Conservation (phyloP, 805 yeast species). For the Ogataea minuta region DNA sequence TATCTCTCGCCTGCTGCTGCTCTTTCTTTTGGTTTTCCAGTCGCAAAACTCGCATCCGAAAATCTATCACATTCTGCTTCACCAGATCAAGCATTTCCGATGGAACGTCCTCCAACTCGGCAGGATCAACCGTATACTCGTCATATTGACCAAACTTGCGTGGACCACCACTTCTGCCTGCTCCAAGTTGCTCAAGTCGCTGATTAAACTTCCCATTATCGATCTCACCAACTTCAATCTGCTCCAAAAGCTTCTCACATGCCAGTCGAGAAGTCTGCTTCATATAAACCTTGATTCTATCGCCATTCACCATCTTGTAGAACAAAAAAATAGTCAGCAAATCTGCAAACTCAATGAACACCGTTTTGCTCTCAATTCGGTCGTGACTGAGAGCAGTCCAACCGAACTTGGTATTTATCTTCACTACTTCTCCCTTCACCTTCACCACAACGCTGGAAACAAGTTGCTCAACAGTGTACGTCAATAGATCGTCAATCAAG, state of each 20-base stretch:
- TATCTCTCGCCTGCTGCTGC: conserved; percentile 46
- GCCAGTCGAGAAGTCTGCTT: conserved; percentile 11
- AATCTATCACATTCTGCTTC: conserved; percentile 51
- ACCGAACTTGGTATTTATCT: conserved; percentile 11
- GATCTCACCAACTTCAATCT: conserved; percentile 7
- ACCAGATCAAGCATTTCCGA: conserved; percentile 50
- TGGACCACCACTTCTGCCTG: not conserved
- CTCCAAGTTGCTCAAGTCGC: not conserved
- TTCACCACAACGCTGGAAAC: conserved; percentile 5
- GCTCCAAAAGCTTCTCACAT: conserved; percentile 12
- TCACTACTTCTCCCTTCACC: conserved; percentile 1
- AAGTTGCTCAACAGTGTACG: conserved; percentile 11
- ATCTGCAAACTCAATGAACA: conserved; percentile 31
- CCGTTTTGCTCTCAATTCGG: conserved; percentile 15
- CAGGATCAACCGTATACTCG: conserved; percentile 52
- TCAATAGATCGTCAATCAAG: conserved; percentile 24
- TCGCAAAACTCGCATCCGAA: conserved; percentile 52
- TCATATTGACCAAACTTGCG: conserved; percentile 5
- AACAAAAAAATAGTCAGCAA: conserved; percentile 27
- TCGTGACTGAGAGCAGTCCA: conserved; percentile 29
- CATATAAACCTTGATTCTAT: conserved; percentile 3
- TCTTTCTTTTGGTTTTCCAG: conserved; percentile 52
- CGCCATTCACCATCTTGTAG: conserved; percentile 10
- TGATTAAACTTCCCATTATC: not conserved
- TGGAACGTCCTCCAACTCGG: conserved; percentile 58